These are phyloP conservation scores for Erythrophleum ivorense DNA, from an alignment of 331 rosid genomes.

Conservation along the genomic window DNA sequence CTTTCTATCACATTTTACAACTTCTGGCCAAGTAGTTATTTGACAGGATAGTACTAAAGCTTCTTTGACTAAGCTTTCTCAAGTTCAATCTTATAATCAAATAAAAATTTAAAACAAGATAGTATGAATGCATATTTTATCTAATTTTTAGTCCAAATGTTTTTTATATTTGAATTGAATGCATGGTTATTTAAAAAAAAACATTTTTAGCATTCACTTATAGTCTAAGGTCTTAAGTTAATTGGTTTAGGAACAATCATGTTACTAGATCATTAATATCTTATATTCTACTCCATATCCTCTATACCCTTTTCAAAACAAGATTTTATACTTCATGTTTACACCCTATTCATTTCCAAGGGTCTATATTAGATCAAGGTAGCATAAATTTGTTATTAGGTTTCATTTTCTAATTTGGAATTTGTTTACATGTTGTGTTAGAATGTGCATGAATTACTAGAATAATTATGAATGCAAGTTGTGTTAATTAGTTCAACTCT, in stretches of 20 bases:
- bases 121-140: neutral
- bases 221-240: neutral
- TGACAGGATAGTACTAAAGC: neutral
- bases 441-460: constrained; percentile 24
- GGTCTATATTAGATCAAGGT: constrained; percentile 15
- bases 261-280: constrained; percentile 19
- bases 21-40: constrained; percentile 1
- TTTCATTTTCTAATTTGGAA: constrained; percentile 23
- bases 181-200: neutral
- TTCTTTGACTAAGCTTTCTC: neutral
- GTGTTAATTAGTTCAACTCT: constrained; percentile 97
- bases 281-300: neutral
- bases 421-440: constrained; percentile 22
- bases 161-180: neutral
- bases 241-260: constrained; percentile 8
- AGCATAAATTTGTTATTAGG: constrained; percentile 19
- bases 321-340: constrained; percentile 23
- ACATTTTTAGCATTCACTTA: neutral
- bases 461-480: constrained; percentile 54
- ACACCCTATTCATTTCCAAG: constrained; percentile 17
- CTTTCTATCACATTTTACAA: neutral
- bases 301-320: constrained; percentile 7
- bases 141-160: neutral
- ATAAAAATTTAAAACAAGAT: neutral
- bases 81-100: neutral